Evolutionary conservation across 2,329 filamentous ascomycete genomes (phyloP), one percentile per base, ranked within the genome.

Genomic region (Ambrosiella cleistominuta): DNA sequence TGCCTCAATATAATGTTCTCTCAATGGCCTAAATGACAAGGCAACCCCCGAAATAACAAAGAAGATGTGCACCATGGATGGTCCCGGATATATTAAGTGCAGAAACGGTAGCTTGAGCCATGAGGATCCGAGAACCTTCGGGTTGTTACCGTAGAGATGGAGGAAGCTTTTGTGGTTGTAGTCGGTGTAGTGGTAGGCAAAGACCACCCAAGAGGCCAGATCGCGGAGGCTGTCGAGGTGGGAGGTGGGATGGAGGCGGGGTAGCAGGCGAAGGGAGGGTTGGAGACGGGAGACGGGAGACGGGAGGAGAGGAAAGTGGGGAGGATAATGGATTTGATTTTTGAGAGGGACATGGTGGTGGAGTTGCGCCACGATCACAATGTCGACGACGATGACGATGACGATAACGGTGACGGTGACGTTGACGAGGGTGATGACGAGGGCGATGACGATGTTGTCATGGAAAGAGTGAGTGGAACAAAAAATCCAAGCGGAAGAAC

Each of bases 1-100:
- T 44, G 63, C 63, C n/a, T 68, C 66, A 57, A 63, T 67, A 49
- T 72, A 71, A 27, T 70, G 66, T 50, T 76, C 68, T 61, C 72
- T 75, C 12, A 79, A 63, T 1, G 75, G 74, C 47, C 72, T 71
- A 60, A 80, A 73, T 36, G 74, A 75, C 9, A 83, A 70, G 2
- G 78, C 80, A 66, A 81, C 82, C 19, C 79, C 79, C 0, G 77
- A 79, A 49, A 82, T 77, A 63, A 81, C 74, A 64, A 81, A 82
- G 70, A 83, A 83, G 62, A 81, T 67, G 66, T 74, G 77, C 42
- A 81, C 79, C 63, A 77, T 78, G 0, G 76, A 73, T 2, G 75
- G 76, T 0, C 77, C 78, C 54, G 75, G 74, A 64, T 75, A 80
- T 59, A 75, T 69, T 3, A 81, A 68, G 12, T 77, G 70, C 15